Conservation (phyloP, 139 green algal genomes). For the Yamagishiella unicocca region DNA sequence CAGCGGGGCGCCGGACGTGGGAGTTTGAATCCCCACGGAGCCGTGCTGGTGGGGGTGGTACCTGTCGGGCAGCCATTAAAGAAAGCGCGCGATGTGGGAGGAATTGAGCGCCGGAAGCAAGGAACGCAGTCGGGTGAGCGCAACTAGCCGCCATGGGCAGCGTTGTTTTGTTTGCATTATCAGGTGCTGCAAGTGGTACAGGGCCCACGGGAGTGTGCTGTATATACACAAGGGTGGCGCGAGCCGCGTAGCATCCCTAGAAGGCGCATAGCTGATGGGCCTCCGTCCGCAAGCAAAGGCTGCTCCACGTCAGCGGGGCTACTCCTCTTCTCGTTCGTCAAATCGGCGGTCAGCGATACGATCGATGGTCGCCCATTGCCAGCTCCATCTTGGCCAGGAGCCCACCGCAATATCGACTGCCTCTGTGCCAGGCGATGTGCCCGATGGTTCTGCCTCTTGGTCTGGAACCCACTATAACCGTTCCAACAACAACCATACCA, state of each 20-base stretch:
- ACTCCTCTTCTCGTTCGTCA: too few species aligned
- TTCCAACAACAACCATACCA: neutral
- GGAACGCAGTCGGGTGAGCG: neutral
- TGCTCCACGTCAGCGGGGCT: too few species aligned
- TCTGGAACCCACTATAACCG: too few species aligned
- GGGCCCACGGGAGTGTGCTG: neutral
- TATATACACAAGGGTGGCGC: too few species aligned
- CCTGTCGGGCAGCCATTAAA: too few species aligned
- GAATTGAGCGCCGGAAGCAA: too few species aligned
- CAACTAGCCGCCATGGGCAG: neutral
- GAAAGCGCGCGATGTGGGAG: too few species aligned
- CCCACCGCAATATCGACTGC: neutral
- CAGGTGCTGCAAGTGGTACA: neutral
- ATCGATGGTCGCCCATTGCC: neutral
- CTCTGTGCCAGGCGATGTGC: neutral
- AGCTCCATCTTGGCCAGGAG: neutral
- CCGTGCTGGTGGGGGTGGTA: slow-evolving; percentile 43
- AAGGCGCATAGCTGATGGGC: too few species aligned
- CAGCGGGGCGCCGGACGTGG: neutral
- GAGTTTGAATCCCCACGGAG: slow-evolving; percentile 8
- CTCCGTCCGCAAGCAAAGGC: too few species aligned
- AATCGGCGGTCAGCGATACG: neutral
- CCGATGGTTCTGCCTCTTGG: too few species aligned
- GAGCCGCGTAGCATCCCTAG: too few species aligned
- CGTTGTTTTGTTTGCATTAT: neutral